A percentile compares a stretch with the other conserved stretches of the same genome.
Conservation (phyloP, 805 yeast genomes). For the Myxozyma melibiosi region DNA sequence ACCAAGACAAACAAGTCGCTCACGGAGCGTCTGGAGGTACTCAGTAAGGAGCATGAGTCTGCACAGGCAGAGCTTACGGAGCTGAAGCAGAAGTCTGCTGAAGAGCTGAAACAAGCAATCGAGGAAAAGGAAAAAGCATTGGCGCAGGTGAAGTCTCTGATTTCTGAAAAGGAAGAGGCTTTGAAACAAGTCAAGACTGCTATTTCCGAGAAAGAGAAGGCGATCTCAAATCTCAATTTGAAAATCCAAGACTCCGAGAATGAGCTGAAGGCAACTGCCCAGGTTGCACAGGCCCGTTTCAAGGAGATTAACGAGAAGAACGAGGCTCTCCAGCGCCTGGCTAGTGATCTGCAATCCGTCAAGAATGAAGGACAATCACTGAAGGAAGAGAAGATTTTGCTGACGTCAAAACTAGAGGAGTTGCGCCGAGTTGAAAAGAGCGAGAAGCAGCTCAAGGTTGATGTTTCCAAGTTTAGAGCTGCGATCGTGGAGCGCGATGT, state of each 20-base stretch:
- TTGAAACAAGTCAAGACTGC: conserved; percentile 23
- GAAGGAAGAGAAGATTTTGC: conserved; percentile 29
- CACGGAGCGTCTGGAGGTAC: conserved; percentile 1
- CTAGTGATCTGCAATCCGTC: conserved; percentile 33
- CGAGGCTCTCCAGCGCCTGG: conserved; percentile 32
- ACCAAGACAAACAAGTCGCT: conserved; percentile 27
- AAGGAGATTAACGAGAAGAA: conserved; percentile 42
- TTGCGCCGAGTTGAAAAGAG: conserved; percentile 27
- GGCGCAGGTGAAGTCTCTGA: neutral
- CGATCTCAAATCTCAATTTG: conserved; percentile 35
- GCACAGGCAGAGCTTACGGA: neutral
- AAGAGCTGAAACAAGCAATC: conserved; percentile 36
- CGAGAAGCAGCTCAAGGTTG: conserved; percentile 20
- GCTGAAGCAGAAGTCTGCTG: conserved; percentile 2
- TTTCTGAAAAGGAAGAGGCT: conserved; percentile 30
- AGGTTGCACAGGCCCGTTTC: conserved; percentile 48
- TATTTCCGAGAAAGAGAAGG: conserved; percentile 30
- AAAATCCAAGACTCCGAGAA: conserved; percentile 32
- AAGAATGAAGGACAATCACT: conserved; percentile 26
- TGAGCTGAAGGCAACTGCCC: conserved; percentile 33
- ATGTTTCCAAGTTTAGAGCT: conserved; percentile 20
- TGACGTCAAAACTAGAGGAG: conserved; percentile 23
- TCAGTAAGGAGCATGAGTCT: conserved; percentile 4
- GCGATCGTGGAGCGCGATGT: conserved; percentile 21
- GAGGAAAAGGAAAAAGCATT: conserved; percentile 44